These are phyloP conservation scores for Lecanicillium sp. DNA, from an alignment of 2,329 filamentous ascomycete genomes.

Conservation along the genomic window DNA sequence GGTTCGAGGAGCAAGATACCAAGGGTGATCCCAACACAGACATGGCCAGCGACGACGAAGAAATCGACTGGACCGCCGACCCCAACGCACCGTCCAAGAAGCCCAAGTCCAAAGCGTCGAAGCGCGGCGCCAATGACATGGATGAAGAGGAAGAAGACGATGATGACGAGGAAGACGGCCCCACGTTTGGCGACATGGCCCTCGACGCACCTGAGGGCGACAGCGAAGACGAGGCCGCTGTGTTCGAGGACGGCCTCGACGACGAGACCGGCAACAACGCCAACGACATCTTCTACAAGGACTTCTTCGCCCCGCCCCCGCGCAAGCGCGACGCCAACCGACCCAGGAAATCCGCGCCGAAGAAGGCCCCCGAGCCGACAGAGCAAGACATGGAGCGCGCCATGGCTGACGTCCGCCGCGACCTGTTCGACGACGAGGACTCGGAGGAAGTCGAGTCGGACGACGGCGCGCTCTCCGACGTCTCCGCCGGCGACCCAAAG, in stretches of 20 bases:
- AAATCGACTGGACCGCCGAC: conserved; percentile 81
- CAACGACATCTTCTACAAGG: conserved; percentile 82
- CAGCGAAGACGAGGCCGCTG: conserved; percentile 55
- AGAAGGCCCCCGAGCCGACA: conserved; percentile 40
- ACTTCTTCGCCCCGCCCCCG: conserved; percentile 90
- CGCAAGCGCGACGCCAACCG: conserved; percentile 57
- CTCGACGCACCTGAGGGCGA: conserved; percentile 67
- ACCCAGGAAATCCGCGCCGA: conserved; percentile 35
- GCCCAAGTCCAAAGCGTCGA: conserved; percentile 22
- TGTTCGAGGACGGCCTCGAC: conserved; percentile 46
- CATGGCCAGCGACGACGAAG: conserved; percentile 73
- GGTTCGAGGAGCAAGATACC: conserved; percentile 79
- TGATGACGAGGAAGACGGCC: conserved; percentile 68
- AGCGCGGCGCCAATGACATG: conserved; percentile 22
- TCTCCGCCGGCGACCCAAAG: conserved; percentile 62
- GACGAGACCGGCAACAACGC: conserved; percentile 63
- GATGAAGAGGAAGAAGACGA: conserved; percentile 46
- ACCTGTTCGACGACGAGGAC: conserved; percentile 80
- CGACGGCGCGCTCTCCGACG: conserved; percentile 37
- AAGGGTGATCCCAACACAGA: conserved; percentile 70
- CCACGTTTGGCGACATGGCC: conserved; percentile 76
- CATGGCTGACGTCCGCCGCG: conserved; percentile 80
- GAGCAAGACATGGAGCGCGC: conserved; percentile 71
- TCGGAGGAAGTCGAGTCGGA: conserved; percentile 59
- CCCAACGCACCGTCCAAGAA: conserved; percentile 47